A percentile compares a stretch with the other conserved stretches of the same genome.
phyloP scores from a whole-genome alignment of 331 rosid genomes.

The Malus hybrid region DNA sequence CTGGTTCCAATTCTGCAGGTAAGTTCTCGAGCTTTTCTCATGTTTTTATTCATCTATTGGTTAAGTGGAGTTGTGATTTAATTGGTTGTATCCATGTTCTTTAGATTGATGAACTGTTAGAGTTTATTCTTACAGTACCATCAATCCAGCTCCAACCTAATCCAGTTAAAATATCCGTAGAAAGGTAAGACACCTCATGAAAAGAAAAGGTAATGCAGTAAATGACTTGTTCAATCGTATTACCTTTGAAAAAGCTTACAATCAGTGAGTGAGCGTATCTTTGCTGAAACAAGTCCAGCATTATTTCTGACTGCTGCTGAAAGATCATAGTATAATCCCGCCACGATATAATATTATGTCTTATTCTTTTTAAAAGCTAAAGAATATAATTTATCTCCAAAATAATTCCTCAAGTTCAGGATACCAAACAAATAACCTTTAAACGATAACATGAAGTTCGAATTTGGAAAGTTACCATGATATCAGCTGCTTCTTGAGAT shows the following conservation, averaged over 20 bases:
- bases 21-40: too few species aligned
- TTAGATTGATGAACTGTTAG: too few species aligned
- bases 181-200: not conserved
- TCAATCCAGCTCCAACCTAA: slow-evolving; percentile 26
- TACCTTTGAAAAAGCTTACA: slow-evolving; percentile 12
- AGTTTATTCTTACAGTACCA: not conserved
- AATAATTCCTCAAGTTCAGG: too few species aligned
- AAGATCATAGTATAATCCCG: slow-evolving; percentile 59
- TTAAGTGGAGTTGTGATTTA: too few species aligned
- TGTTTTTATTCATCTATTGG: too few species aligned
- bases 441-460: not conserved
- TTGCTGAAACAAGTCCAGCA: slow-evolving; percentile 26
- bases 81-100: too few species aligned
- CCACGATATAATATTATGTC: not conserved
- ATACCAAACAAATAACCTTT: not conserved
- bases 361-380: not conserved
- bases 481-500: slow-evolving; percentile 62
- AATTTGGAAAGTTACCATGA: slow-evolving; percentile 27
- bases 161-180: not conserved
- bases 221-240: not conserved
- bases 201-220: not conserved
- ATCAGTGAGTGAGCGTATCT: slow-evolving; percentile 24
- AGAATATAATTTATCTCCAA: not conserved
- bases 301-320: slow-evolving; percentile 32
- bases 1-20: too few species aligned